Conservation (phyloP, 1,139 yeast genomes). For the Kodamaea sp. region DNA sequence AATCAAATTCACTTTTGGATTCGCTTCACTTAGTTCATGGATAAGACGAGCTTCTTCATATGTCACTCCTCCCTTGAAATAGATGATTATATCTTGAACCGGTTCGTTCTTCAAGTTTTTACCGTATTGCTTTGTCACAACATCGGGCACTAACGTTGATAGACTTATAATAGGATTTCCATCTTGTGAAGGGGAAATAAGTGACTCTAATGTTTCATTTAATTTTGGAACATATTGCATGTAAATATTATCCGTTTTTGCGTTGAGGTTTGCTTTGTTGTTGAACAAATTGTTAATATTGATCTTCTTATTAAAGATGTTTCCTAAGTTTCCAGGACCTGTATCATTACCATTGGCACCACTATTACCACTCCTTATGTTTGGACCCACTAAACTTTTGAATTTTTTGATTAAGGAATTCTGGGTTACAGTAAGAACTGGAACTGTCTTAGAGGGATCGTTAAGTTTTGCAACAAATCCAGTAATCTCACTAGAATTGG, state of each 20-base stretch:
- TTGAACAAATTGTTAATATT: constrained; percentile 27
- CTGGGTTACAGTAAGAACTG: constrained; percentile 37
- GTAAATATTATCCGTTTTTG: constrained; percentile 49
- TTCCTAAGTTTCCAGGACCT: constrained; percentile 25
- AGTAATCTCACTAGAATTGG: constrained; percentile 25
- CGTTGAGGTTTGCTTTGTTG: constrained; percentile 21
- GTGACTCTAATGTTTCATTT: constrained; percentile 38
- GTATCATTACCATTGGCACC: constrained; percentile 5
- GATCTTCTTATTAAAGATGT: constrained; percentile 27
- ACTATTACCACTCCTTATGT: constrained; percentile 1
- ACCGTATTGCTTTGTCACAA: constrained; percentile 37
- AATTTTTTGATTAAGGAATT: constrained; percentile 34
- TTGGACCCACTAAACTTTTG: constrained; percentile 17
- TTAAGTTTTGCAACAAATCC: constrained; percentile 28
- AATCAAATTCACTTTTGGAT: constrained; percentile 51
- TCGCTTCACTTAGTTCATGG: constrained; percentile 61
- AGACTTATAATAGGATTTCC: constrained; percentile 8
- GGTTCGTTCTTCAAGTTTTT: constrained; percentile 21
- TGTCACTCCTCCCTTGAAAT: constrained; percentile 87
- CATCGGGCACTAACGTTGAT: constrained; percentile 23
- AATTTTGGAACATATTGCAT: constrained; percentile 78
- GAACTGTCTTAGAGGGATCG: constrained; percentile 30
- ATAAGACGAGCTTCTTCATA: constrained; percentile 88
- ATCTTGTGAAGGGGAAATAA: constrained; percentile 19
- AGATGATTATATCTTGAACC: constrained; percentile 77